Evolutionary conservation across 2,329 filamentous ascomycete genomes (phyloP).

Genomic region (Colletotrichum lupini): DNA sequence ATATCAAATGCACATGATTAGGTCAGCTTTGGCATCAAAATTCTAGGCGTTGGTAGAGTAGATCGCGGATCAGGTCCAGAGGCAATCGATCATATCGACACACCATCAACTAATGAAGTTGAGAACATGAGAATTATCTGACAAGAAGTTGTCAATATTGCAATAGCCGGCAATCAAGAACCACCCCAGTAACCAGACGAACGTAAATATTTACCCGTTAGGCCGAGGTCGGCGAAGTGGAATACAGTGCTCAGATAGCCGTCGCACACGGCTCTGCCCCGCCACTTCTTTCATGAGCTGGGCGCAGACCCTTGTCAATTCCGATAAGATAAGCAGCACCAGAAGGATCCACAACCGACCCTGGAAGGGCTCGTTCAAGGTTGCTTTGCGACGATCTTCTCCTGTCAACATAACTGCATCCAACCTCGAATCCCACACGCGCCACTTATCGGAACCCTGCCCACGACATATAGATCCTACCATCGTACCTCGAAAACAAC

Average conservation of each 20-base stretch:
- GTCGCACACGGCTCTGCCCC: constrained; percentile 22
- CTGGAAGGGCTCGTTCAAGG: neutral
- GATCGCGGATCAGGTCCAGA: no score
- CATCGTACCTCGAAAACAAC: neutral
- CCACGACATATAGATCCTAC: neutral
- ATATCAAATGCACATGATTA: neutral
- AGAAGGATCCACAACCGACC: neutral
- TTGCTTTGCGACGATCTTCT: neutral
- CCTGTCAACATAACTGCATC: neutral
- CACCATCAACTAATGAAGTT: neutral
- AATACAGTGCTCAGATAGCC: constrained; percentile 8
- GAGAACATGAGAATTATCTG: neutral
- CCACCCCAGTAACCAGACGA: constrained; percentile 10
- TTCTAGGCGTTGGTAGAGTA: neutral
- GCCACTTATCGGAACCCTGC: neutral
- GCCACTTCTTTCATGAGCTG: neutral
- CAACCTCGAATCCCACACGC: neutral
- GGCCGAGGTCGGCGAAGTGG: constrained; percentile 28
- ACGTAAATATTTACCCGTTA: constrained; percentile 24
- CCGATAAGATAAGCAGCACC: constrained; percentile 27
- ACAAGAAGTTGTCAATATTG: no score
- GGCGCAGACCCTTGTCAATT: neutral
- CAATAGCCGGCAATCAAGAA: neutral
- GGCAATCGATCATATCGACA: no score
- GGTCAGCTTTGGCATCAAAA: neutral